Evolutionary conservation across 1,284 basidiomycete species (phyloP).

Genomic region (Schizophyllum commune): DNA sequence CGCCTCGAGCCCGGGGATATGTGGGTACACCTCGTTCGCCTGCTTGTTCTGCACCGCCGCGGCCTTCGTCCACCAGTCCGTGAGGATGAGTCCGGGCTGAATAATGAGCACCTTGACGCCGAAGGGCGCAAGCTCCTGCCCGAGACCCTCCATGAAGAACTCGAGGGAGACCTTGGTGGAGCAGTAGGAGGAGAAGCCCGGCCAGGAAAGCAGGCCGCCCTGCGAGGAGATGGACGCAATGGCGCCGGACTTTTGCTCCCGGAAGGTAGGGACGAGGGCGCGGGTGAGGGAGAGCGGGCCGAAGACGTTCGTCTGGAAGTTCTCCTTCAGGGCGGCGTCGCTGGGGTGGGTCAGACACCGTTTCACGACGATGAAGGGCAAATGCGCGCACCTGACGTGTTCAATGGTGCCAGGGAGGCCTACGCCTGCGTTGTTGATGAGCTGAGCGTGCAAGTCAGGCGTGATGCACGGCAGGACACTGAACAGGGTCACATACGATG

Average conservation of each 20-base stretch:
- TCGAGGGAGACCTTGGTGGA: constrained; percentile 17
- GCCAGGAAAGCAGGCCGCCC: constrained; percentile 7
- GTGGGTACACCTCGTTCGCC: constrained; percentile 2
- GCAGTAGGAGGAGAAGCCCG: constrained; percentile 13
- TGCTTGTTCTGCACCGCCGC: neutral
- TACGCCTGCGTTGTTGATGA: constrained; percentile 17
- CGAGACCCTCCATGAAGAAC: constrained; percentile 8
- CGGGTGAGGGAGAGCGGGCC: constrained; percentile 14
- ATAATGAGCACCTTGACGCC: constrained; percentile 7
- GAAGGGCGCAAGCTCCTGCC: constrained; percentile 7
- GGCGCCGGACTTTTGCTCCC: constrained; percentile 10
- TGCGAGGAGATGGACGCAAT: constrained; percentile 16
- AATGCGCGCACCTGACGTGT: constrained; percentile 8
- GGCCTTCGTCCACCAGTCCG: constrained; percentile 17
- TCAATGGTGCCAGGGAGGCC: constrained; percentile 14
- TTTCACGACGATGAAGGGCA: neutral
- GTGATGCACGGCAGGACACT: neutral
- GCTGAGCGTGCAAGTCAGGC: constrained; percentile 6
- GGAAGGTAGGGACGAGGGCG: constrained; percentile 15
- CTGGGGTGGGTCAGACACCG: neutral
- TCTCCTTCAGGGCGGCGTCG: constrained; percentile 1
- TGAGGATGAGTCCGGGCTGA: constrained; percentile 23
- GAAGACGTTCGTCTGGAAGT: constrained; percentile 17
- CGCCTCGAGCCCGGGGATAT: constrained; percentile 16
- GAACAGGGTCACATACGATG: constrained; percentile 1